Evolutionary conservation across 2,329 filamentous ascomycete species (phyloP), one percentile per base, ranked within the genome.

Genomic region (Phialocephala subalpina): DNA sequence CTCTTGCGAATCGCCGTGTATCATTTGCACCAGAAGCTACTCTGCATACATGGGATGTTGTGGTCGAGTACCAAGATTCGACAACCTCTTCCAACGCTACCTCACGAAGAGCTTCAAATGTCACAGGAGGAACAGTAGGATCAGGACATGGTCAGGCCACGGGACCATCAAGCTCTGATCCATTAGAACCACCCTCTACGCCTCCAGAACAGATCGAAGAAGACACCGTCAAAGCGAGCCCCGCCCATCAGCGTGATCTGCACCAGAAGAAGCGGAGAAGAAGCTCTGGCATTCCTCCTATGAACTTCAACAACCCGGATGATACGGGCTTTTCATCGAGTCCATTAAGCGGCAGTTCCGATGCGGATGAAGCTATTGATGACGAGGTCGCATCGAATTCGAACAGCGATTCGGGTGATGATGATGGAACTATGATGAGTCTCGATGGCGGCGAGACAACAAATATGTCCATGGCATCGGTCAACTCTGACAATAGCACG

Each of bases 1-100:
- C 94, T 20, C 86, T 97, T 64, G 94, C 95, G 57, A 97, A 96
- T 77, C 89, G 96, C 74, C 89, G 96, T 75, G 96, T 99, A 38
- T 98, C 95, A 0, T 99, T 99, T 79, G 96, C 96, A 4, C 96
- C 96, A 0, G 96, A 99, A 80, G 96, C 96, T 14, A 99, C 96
- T 3, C 84, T 99, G 40, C 96, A 99, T 77, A 99, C 96, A 0
- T 98, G 97, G 85, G 94, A 98, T 75, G 94, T 77, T 96, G 74
- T 77, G 63, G 88, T 97, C 53, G 95, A 98, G 75, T 92, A 94
- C 69, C 93, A 94, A 75, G 94, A 97, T 76, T 93, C 93, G 22
- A 97, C 94, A 1, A 92, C 90, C 16, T 90, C 88, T 12, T 90
- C 89, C 7, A 85, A 86, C 8, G 91, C 92, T 0, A 91, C 90